Evolutionary conservation across 75 land plant species (phyloP).

Genomic region (Picea sitchensis): DNA sequence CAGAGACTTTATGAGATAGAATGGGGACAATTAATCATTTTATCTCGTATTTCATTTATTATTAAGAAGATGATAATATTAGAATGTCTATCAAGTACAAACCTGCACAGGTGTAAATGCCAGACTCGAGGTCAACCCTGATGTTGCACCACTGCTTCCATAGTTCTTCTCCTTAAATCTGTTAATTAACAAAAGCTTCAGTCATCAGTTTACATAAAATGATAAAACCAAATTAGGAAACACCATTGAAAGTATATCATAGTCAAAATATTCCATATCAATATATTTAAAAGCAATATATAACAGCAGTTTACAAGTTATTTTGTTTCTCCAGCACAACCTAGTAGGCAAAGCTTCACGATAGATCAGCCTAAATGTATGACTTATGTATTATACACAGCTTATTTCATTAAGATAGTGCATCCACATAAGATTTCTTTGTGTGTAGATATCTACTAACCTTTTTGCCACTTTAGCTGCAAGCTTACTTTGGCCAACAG

Average conservation of each 20-base stretch:
- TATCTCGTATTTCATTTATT: too few species aligned
- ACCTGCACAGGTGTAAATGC: constrained; percentile 99
- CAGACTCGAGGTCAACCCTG: constrained; percentile 92
- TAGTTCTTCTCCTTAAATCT: constrained; percentile 92
- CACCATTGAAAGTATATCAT: neutral
- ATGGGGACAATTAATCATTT: too few species aligned
- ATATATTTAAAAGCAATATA: neutral
- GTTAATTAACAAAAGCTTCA: constrained; percentile 9
- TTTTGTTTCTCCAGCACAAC: neutral
- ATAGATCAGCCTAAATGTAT: neutral
- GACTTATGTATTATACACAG: neutral
- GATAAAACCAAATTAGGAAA: neutral
- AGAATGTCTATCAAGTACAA: neutral
- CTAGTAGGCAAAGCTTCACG: neutral
- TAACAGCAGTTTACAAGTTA: neutral
- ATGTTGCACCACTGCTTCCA: constrained; percentile 96
- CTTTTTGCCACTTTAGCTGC: constrained; percentile 88
- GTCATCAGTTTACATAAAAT: neutral
- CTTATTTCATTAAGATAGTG: constrained; percentile 1
- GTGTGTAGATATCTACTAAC: constrained; percentile 30
- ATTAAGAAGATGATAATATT: neutral
- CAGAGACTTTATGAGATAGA: neutral
- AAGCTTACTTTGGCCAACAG: constrained; percentile 84
- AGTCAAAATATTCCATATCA: neutral
- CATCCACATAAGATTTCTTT: neutral